Evolutionary conservation across 345 rosid genomes (phyloP).

Genomic region (Pistacia integerrima): DNA sequence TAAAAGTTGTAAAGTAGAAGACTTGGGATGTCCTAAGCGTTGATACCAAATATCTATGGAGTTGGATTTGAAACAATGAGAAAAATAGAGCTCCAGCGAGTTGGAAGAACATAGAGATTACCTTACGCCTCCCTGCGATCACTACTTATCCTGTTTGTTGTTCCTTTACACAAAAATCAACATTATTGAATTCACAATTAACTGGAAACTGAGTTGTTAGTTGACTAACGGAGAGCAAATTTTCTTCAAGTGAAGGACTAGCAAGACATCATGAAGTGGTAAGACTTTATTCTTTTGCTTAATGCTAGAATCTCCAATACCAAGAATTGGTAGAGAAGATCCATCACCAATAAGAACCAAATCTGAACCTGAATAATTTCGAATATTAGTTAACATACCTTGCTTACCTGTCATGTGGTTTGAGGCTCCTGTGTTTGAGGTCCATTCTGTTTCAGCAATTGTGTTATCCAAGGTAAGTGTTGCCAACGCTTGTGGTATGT

Average conservation of each 20-base stretch:
- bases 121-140: constrained; percentile 4
- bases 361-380: neutral
- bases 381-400: neutral
- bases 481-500: constrained; percentile 3
- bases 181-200: constrained; percentile 19
- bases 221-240: constrained; percentile 11
- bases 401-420: neutral
- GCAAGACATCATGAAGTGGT: neutral
- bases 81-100: neutral
- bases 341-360: neutral
- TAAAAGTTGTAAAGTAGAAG: neutral
- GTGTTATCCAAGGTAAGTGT: neutral
- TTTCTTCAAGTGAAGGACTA: neutral
- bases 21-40: constrained; percentile 12
- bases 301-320: neutral
- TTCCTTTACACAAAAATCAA: constrained; percentile 19
- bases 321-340: neutral
- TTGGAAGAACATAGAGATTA: constrained; percentile 8
- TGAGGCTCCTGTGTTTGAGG: neutral
- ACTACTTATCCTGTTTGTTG: neutral
- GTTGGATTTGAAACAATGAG: neutral
- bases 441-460: neutral
- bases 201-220: constrained; percentile 6
- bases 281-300: neutral
- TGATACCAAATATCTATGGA: constrained; percentile 11